Evolutionary conservation across 305 asterid genomes (phyloP).

Genomic region (Fraxinus albicans): DNA sequence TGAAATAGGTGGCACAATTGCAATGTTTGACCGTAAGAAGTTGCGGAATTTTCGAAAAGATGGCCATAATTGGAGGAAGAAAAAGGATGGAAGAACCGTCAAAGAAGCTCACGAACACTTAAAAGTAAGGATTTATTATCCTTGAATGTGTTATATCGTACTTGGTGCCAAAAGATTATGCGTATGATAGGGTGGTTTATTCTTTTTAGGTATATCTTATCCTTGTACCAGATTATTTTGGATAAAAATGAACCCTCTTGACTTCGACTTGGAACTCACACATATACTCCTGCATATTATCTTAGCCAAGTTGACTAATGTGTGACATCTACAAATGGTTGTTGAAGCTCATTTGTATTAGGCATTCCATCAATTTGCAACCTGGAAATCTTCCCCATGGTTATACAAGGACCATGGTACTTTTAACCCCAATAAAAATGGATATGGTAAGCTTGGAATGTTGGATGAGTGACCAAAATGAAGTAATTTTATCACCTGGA

Average conservation of each 20-base stretch:
- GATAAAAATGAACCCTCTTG: not conserved
- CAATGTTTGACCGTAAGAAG: conserved; percentile 53
- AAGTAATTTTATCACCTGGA: not conserved
- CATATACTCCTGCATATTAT: not conserved
- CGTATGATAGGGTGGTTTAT: not conserved
- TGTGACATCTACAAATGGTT: not conserved
- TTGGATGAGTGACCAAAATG: not conserved
- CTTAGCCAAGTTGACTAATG: not conserved
- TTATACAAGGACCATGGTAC: not conserved
- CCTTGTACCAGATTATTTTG: not conserved
- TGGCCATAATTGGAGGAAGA: conserved; percentile 57
- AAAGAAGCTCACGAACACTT: conserved; percentile 65
- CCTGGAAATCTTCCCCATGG: not conserved
- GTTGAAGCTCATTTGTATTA: not conserved
- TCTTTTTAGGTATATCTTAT: not conserved
- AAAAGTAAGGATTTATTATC: conserved; percentile 35
- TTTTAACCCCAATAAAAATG: not conserved
- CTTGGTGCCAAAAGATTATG: not conserved
- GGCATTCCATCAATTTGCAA: not conserved
- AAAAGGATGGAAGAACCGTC: conserved; percentile 53
- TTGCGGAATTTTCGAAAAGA: conserved; percentile 56
- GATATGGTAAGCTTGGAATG: not conserved
- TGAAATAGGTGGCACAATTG: conserved; percentile 44
- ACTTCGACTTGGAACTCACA: not conserved
- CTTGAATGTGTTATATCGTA: not conserved